These are phyloP conservation scores for Zasmidium citrigriseum DNA, from an alignment of 2,329 filamentous ascomycete species.

Conservation along the genomic window DNA sequence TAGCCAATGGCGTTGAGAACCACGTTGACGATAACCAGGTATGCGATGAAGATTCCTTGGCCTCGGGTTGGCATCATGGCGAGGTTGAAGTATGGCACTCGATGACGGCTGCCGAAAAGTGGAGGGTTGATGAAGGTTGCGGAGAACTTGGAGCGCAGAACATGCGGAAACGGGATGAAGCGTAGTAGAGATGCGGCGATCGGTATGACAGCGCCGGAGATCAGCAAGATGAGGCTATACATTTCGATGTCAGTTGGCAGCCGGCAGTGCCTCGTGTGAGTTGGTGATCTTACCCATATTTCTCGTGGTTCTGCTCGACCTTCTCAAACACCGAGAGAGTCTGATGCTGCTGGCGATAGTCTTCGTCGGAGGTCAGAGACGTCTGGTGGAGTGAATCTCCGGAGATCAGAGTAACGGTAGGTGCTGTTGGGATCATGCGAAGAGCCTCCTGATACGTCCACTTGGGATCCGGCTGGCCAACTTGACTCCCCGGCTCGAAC, in stretches of 20 bases:
- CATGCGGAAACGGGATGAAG: constrained; percentile 18
- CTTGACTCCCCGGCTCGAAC: constrained; percentile 18
- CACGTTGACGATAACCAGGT: constrained; percentile 7
- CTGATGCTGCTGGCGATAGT: constrained; percentile 36
- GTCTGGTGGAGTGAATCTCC: constrained; percentile 33
- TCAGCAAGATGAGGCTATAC: too few relatives aligned
- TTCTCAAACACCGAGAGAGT: not conserved
- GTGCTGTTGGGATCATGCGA: constrained; percentile 20
- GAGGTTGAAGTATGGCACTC: not conserved
- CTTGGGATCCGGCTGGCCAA: constrained; percentile 21
- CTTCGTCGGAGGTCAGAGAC: constrained; percentile 31
- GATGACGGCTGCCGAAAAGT: not conserved
- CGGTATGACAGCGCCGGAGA: too few relatives aligned
- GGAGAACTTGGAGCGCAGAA: constrained; percentile 13
- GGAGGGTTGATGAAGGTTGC: constrained; percentile 19
- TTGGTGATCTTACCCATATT: too few relatives aligned
- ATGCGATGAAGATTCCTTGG: constrained; percentile 30
- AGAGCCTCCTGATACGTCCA: constrained; percentile 31
- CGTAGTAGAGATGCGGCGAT: constrained; percentile 19
- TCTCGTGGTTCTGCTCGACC: too few relatives aligned
- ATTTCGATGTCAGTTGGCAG: too few relatives aligned
- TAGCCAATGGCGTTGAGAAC: not conserved
- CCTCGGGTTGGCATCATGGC: constrained; percentile 25
- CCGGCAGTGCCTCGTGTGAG: too few relatives aligned
- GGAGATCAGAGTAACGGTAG: constrained; percentile 13